A percentile compares a stretch with the other conserved stretches of the same genome.
Evolutionary conservation across 331 rosid genomes (phyloP).

Genomic region (Pyrus hybrid): DNA sequence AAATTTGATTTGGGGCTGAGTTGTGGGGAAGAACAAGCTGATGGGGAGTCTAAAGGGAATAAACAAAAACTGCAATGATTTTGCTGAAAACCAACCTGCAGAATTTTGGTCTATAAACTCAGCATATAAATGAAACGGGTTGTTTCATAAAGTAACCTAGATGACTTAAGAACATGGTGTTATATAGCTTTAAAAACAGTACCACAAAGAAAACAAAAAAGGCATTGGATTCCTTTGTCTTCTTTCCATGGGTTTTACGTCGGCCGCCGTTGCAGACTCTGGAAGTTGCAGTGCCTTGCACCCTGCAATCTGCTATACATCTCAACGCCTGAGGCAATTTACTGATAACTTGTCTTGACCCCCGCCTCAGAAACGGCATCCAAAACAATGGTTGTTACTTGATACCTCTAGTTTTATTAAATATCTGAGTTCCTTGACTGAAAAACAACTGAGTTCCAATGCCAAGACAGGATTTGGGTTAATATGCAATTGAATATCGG

Average conservation of each 20-base stretch:
- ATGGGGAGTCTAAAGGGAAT: background rate
- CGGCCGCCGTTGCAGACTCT: background rate
- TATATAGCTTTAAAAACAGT: background rate
- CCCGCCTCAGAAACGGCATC: background rate
- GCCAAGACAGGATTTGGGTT: background rate
- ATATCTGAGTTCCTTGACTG: conserved; percentile 2
- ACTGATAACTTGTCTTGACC: background rate
- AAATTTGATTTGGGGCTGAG: background rate
- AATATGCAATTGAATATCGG: background rate
- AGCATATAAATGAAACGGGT: background rate
- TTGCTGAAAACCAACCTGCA: background rate
- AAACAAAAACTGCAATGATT: background rate
- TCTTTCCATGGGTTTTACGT: background rate
- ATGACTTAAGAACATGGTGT: background rate
- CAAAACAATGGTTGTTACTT: background rate
- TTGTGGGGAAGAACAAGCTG: background rate
- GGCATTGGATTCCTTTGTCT: background rate
- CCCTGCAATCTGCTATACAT: background rate
- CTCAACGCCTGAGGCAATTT: background rate
- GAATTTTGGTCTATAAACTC: background rate
- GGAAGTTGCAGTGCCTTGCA: background rate
- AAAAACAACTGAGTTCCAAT: conserved; percentile 1
- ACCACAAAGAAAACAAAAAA: background rate
- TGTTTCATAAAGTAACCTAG: background rate
- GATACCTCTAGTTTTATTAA: background rate